A percentile compares a stretch with the other conserved stretches of the same genome.
These are phyloP conservation scores for Miamiensis avidus DNA, from an alignment of 169 alveolate genomes.

Conservation along the genomic window DNA sequence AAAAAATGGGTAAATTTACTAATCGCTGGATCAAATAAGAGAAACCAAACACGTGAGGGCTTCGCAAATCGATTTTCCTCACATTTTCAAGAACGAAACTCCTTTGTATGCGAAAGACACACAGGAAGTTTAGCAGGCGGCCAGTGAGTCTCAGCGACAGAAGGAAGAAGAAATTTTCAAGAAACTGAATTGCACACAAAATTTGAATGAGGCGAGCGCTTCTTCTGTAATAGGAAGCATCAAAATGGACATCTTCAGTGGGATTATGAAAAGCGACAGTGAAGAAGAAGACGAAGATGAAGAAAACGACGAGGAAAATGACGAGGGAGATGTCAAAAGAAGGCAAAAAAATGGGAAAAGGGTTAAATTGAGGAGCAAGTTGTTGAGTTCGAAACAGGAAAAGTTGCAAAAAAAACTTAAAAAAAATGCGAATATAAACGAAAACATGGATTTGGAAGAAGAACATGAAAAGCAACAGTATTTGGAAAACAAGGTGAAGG, in stretches of 20 bases:
- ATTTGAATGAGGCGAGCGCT: neutral
- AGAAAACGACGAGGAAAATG: neutral
- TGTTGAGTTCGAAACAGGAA: neutral
- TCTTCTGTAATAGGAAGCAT: too few species aligned
- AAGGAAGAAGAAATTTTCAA: conserved; percentile 17
- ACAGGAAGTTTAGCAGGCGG: neutral
- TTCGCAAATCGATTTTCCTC: neutral
- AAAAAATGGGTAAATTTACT: neutral
- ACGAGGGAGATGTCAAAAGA: neutral
- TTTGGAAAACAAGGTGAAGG: neutral
- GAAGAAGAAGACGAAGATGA: neutral
- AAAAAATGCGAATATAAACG: neutral
- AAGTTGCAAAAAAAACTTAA: neutral
- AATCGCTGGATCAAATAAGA: conserved; percentile 3
- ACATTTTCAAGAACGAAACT: conserved; percentile 10
- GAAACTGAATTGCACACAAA: neutral
- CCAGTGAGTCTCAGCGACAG: neutral
- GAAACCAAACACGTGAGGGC: neutral
- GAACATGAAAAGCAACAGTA: neutral
- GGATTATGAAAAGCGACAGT: too few species aligned
- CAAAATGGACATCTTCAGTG: too few species aligned
- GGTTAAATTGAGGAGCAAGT: neutral
- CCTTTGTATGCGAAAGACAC: conserved; percentile 11
- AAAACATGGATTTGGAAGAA: neutral
- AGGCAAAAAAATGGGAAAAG: neutral